phyloP scores from a whole-genome alignment of 129 eudicot genomes.

The Lonicera japonica region DNA sequence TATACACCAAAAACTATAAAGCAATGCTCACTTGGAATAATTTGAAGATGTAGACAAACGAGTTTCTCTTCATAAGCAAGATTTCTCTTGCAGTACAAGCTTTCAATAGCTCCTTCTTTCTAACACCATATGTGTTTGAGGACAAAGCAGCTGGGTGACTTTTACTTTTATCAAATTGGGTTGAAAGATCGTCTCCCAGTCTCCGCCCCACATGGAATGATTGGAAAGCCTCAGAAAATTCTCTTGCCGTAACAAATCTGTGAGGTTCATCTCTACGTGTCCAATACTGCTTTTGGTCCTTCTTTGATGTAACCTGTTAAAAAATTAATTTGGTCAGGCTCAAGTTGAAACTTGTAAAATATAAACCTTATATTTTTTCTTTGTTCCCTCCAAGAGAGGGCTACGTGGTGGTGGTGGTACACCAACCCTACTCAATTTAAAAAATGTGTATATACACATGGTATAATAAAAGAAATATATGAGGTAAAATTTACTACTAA shows the following conservation, averaged over 20 bases:
- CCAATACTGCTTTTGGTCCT: conserved; percentile 89
- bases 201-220: conserved; percentile 57
- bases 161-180: conserved; percentile 58
- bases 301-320: conserved; percentile 71
- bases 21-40: conserved; percentile 38
- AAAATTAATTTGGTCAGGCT: neutral
- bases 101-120: conserved; percentile 49
- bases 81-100: conserved; percentile 55
- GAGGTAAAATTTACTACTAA: no score
- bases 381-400: no score
- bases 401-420: no score
- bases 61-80: conserved; percentile 81
- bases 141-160: conserved; percentile 90
- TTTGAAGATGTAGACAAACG: conserved; percentile 68
- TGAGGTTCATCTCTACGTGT: conserved; percentile 44
- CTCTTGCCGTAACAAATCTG: conserved; percentile 51
- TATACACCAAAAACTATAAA: neutral
- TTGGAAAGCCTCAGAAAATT: conserved; percentile 53
- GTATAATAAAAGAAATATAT: no score
- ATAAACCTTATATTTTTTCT: no score
- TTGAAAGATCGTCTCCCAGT: conserved; percentile 34
- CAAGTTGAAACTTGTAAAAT: no score
- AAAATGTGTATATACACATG: no score
- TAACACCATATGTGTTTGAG: conserved; percentile 48
- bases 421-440: no score